These are phyloP conservation scores for Xylaria curta DNA, from an alignment of 495 filamentous ascomycete species.

Conservation along the genomic window DNA sequence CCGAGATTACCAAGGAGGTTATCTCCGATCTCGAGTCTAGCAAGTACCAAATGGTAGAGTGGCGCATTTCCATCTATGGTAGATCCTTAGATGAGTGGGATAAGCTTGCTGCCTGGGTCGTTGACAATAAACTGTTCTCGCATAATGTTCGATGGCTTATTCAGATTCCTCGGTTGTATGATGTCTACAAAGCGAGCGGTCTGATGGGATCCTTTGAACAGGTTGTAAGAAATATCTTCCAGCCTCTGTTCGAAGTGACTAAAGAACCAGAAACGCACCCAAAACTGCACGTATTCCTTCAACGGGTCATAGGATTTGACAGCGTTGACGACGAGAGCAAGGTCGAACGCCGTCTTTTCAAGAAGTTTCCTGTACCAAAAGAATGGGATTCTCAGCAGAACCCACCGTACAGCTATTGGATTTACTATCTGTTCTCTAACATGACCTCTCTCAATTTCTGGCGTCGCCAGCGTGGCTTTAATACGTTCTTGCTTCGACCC, in stretches of 20 bases:
- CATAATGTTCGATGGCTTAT: slow-evolving; percentile 98
- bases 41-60: slow-evolving; percentile 99
- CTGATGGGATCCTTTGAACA: slow-evolving; percentile 90
- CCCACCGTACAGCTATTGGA: slow-evolving; percentile 98
- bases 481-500: slow-evolving; percentile 90
- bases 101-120: slow-evolving; percentile 96
- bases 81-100: slow-evolving; percentile 94
- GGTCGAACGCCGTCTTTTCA: slow-evolving; percentile 85
- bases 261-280: slow-evolving; percentile 84
- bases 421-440: slow-evolving; percentile 96
- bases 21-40: slow-evolving; percentile 97
- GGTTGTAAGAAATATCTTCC: slow-evolving; percentile 89
- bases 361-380: slow-evolving; percentile 89
- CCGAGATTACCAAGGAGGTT: slow-evolving; percentile 97
- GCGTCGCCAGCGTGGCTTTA: slow-evolving; percentile 91
- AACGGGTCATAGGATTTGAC: slow-evolving; percentile 95
- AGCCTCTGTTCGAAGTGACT: slow-evolving; percentile 93
- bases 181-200: slow-evolving; percentile 88
- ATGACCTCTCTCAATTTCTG: slow-evolving; percentile 90
- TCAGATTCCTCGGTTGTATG: slow-evolving; percentile 92
- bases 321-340: slow-evolving; percentile 99
- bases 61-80: slow-evolving; percentile 97
- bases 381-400: slow-evolving; percentile 92
- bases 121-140: slow-evolving; percentile 97
- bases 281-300: slow-evolving; percentile 92